phyloP scores from a whole-genome alignment of 192 early-diverging fungal genomes.

The Rhizophagus prolifer region DNA sequence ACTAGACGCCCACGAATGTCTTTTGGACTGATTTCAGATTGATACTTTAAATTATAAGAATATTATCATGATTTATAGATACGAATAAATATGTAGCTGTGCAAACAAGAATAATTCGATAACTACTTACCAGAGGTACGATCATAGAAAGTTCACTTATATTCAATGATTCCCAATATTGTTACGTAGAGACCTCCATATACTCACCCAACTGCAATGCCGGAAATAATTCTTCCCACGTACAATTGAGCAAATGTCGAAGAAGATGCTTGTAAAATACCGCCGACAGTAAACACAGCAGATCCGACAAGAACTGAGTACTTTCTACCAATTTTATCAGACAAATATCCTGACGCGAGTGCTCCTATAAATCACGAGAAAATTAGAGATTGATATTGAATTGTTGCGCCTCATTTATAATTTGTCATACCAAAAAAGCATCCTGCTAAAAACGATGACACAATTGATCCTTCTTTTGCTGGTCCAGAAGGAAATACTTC shows the following conservation, averaged over 20 bases:
- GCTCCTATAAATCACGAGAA: slow-evolving; percentile 52
- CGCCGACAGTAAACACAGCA: slow-evolving; percentile 71
- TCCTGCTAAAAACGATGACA: slow-evolving; percentile 5
- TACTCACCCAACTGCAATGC: slow-evolving; percentile 74
- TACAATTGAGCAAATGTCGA: slow-evolving; percentile 63
- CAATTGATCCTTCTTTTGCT: slow-evolving; percentile 18
- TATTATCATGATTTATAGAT: neutral
- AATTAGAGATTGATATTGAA: too few relatives aligned
- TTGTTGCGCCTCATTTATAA: neutral
- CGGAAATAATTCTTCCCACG: slow-evolving; percentile 76
- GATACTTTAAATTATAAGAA: slow-evolving; percentile 37
- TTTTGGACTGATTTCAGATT: slow-evolving; percentile 81
- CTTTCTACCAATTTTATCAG: slow-evolving; percentile 70
- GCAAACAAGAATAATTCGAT: neutral
- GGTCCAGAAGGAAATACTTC: neutral
- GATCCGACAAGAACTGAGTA: slow-evolving; percentile 65
- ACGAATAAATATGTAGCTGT: neutral
- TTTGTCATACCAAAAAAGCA: slow-evolving; percentile 11
- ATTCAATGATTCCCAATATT: too few relatives aligned
- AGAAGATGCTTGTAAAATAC: slow-evolving; percentile 67
- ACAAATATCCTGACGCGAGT: slow-evolving; percentile 61
- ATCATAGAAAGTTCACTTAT: slow-evolving; percentile 55
- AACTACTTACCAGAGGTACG: slow-evolving; percentile 46
- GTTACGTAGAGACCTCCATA: too few relatives aligned
- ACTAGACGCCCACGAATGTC: slow-evolving; percentile 84